Conservation (phyloP, 345 rosid genomes). For the Citrus australasica region DNA sequence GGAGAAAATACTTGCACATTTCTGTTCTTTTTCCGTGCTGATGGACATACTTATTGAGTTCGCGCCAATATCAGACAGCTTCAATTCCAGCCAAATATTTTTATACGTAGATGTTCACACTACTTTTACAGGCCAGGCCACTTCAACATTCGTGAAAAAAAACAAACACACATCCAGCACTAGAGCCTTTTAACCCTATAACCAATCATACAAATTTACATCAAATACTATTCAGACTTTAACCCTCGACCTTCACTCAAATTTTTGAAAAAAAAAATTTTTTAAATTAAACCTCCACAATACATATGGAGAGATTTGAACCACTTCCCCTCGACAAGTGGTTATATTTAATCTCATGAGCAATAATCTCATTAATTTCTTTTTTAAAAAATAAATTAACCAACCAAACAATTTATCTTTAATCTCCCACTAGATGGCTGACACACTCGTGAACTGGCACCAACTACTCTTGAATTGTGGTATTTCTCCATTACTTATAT, state of each 20-base stretch:
- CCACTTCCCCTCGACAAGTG: too few species aligned
- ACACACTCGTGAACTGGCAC: background rate
- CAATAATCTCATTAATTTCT: too few species aligned
- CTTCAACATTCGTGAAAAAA: background rate
- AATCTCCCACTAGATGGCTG: background rate
- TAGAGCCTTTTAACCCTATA: background rate
- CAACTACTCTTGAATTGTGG: background rate
- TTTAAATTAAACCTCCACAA: too few species aligned
- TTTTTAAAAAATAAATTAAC: too few species aligned
- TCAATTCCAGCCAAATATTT: background rate
- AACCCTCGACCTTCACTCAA: too few species aligned
- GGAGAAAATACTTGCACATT: background rate
- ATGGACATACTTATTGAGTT: too few species aligned
- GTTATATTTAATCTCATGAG: too few species aligned
- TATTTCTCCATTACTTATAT: background rate
- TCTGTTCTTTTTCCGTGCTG: too few species aligned
- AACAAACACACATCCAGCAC: background rate
- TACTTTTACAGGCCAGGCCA: too few species aligned
- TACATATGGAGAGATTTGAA: fast-evolving
- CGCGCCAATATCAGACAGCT: background rate
- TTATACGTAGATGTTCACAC: background rate
- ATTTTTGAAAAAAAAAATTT: too few species aligned
- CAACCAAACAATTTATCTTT: background rate
- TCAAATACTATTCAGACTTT: too few species aligned
- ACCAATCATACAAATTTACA: too few species aligned